A percentile compares a stretch with the other conserved stretches of the same genome.
phyloP scores from a whole-genome alignment of 768 basidiomycete species.

The Suillus spraguei region DNA sequence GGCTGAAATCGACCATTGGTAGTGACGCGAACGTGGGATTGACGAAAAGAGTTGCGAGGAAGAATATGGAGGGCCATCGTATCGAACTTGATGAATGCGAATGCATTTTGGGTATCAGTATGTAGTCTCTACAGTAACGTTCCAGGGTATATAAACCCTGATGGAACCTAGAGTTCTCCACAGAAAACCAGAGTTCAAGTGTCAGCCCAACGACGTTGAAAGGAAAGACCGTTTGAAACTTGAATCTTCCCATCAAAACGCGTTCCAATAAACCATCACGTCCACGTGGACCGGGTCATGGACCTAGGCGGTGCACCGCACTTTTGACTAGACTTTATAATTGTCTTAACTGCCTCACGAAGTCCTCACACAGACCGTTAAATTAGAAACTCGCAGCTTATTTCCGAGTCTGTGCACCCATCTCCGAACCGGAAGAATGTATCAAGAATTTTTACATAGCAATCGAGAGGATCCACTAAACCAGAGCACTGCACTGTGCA shows the following conservation, averaged over 20 bases:
- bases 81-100: constrained; percentile 14
- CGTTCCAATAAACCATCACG: constrained; percentile 17
- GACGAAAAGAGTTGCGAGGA: constrained; percentile 20
- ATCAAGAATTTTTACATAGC: background rate
- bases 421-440: constrained; percentile 6
- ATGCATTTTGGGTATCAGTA: constrained; percentile 10
- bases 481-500: background rate
- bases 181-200: constrained; percentile 3
- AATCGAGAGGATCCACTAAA: constrained; percentile 2
- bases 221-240: constrained; percentile 4
- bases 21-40: constrained; percentile 39
- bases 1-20: constrained; percentile 67
- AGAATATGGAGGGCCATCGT: constrained; percentile 30
- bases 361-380: constrained; percentile 1
- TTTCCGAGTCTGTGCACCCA: constrained; percentile 7
- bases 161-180: constrained; percentile 4
- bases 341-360: background rate
- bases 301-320: constrained; percentile 9
- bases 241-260: constrained; percentile 11
- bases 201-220: constrained; percentile 5
- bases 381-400: constrained; percentile 3
- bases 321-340: constrained; percentile 2
- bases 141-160: constrained; percentile 17
- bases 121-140: constrained; percentile 6
- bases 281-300: constrained; percentile 27